phyloP scores from a whole-genome alignment of 2,329 filamentous ascomycete genomes.

The Diatrype stigma region DNA sequence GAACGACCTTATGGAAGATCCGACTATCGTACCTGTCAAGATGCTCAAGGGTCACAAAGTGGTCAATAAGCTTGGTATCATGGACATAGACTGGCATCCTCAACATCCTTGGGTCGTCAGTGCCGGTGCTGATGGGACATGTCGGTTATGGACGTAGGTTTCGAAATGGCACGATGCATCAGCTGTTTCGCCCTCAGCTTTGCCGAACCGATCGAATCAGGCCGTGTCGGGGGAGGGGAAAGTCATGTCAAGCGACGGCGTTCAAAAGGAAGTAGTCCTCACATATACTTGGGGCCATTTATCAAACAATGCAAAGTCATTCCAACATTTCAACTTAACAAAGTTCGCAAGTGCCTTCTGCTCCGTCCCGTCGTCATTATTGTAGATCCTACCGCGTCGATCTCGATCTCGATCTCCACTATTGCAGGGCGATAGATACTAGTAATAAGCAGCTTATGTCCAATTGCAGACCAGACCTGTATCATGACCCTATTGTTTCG shows the following conservation, averaged over 20 bases:
- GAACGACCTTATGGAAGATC: slow-evolving; percentile 91
- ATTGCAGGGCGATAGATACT: too few species aligned
- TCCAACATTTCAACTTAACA: too few species aligned
- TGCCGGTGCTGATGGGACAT: slow-evolving; percentile 90
- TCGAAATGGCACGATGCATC: slow-evolving; percentile 1
- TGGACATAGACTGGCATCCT: slow-evolving; percentile 96
- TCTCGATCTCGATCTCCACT: too few species aligned
- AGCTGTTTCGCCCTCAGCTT: not conserved
- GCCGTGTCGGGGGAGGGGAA: slow-evolving; percentile 5
- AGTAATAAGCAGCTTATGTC: too few species aligned
- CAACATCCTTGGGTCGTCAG: slow-evolving; percentile 90
- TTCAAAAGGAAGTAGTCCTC: not conserved
- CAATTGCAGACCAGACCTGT: too few species aligned
- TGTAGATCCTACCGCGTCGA: too few species aligned
- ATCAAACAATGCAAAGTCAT: too few species aligned
- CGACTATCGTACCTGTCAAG: slow-evolving; percentile 93
- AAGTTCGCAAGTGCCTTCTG: too few species aligned
- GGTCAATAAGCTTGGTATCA: slow-evolving; percentile 77
- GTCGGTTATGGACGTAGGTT: slow-evolving; percentile 77
- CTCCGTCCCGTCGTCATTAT: too few species aligned
- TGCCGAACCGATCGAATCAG: slow-evolving; percentile 5
- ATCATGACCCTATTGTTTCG: too few species aligned
- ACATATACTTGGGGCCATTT: too few species aligned
- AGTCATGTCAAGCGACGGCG: not conserved
- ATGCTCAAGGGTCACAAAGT: slow-evolving; percentile 88